phyloP scores from a whole-genome alignment of 495 filamentous ascomycete species.

The Penicillium soppii region DNA sequence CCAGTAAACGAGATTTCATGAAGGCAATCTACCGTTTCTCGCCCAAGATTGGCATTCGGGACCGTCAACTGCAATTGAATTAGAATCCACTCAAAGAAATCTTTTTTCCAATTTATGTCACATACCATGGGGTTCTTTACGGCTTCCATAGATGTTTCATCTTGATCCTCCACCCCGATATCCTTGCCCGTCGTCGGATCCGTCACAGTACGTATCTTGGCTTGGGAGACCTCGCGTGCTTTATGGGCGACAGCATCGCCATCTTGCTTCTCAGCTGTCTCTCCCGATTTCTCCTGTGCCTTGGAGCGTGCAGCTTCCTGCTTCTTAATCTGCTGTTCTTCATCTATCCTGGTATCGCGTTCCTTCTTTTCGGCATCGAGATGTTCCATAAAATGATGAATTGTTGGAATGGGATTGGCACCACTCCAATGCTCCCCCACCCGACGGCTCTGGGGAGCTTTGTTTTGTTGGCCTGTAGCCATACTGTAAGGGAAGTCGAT shows the following conservation, averaged over 20 bases:
- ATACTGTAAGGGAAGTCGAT: conserved; percentile 14
- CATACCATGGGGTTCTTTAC: conserved; percentile 67
- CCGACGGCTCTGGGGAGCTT: conserved; percentile 26
- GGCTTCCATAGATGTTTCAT: conserved; percentile 63
- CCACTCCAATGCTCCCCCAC: conserved; percentile 46
- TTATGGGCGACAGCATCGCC: conserved; percentile 40
- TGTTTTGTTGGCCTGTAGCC: conserved; percentile 18
- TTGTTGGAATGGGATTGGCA: conserved; percentile 77
- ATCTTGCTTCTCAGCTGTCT: conserved; percentile 37
- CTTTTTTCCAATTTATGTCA: background rate
- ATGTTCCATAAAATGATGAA: conserved; percentile 76
- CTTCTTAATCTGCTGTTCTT: conserved; percentile 40
- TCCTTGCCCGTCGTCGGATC: conserved; percentile 86
- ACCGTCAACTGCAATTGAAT: conserved; percentile 62
- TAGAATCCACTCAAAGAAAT: background rate
- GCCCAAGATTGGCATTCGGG: conserved; percentile 83
- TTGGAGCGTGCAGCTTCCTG: conserved; percentile 20
- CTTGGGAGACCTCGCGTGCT: conserved; percentile 43
- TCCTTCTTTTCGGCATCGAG: conserved; percentile 77
- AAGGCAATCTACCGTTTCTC: conserved; percentile 55
- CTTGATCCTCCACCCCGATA: conserved; percentile 84
- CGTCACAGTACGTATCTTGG: conserved; percentile 66
- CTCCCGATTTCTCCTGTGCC: conserved; percentile 38
- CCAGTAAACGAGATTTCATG: background rate
- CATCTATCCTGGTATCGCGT: conserved; percentile 66